These are phyloP conservation scores for Rubia peregrina DNA, from an alignment of 305 asterid genomes.

Conservation along the genomic window DNA sequence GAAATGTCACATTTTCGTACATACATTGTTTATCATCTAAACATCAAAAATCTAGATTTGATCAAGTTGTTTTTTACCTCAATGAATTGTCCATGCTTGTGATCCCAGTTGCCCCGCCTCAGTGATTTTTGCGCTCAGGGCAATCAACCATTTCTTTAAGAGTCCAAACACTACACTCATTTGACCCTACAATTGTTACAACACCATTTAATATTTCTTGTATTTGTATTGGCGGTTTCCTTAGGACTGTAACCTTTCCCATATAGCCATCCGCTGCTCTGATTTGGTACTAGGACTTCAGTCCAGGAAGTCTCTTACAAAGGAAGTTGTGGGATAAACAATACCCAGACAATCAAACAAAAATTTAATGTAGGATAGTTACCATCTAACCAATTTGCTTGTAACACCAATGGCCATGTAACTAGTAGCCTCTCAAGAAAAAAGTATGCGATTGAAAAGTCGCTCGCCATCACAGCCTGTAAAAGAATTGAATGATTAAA, in stretches of 20 bases:
- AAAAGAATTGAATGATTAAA: no score
- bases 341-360: no score
- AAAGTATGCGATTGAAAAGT: no score
- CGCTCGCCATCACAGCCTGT: no score
- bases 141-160: conserved; percentile 93
- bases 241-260: conserved; percentile 61
- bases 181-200: conserved; percentile 91
- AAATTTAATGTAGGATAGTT: no score
- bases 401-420: no score
- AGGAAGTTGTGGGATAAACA: no score
- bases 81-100: conserved; percentile 97
- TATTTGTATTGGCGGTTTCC: conserved; percentile 85
- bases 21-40: neutral
- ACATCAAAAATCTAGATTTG: neutral
- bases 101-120: conserved; percentile 90
- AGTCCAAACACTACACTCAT: conserved; percentile 71
- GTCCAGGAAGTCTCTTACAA: conserved; percentile 81
- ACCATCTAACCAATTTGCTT: no score
- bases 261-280: conserved; percentile 64
- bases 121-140: conserved; percentile 81
- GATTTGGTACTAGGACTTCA: conserved; percentile 40
- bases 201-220: conserved; percentile 95
- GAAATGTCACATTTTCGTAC: neutral
- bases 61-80: conserved; percentile 41
- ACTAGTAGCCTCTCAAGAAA: no score